phyloP scores from a whole-genome alignment of 108 stramenopile genomes.

The Nitzschia sp. region DNA sequence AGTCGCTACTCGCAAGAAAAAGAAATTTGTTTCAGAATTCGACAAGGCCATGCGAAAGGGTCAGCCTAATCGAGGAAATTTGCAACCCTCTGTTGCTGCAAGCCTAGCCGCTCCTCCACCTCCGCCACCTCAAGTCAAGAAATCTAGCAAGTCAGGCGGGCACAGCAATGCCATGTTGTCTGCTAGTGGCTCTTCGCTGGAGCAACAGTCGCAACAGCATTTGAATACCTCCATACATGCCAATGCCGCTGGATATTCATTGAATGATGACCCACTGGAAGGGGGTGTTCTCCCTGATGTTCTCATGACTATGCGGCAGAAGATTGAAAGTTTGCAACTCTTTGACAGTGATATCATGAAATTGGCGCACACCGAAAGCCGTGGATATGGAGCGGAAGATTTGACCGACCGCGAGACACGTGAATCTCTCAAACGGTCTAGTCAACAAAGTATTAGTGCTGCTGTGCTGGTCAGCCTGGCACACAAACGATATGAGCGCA shows the following conservation, averaged over 20 bases:
- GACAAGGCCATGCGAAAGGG: constrained; percentile 43
- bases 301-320: constrained; percentile 71
- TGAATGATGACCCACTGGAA: constrained; percentile 27
- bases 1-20: background rate
- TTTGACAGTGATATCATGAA: constrained; percentile 72
- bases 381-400: constrained; percentile 26
- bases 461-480: constrained; percentile 83
- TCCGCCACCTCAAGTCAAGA: constrained; percentile 5
- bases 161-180: background rate
- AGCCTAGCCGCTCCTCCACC: constrained; percentile 3
- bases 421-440: constrained; percentile 70
- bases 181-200: constrained; percentile 1
- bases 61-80: constrained; percentile 20
- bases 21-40: constrained; percentile 36
- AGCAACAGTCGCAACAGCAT: constrained; percentile 5
- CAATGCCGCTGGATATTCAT: background rate
- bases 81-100: constrained; percentile 8
- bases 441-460: constrained; percentile 80
- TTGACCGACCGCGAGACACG: constrained; percentile 51
- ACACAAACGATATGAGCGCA: constrained; percentile 87
- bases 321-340: constrained; percentile 69
- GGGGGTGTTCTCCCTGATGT: constrained; percentile 69
- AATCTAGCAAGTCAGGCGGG: background rate
- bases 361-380: constrained; percentile 25
- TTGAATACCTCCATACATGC: constrained; percentile 1